phyloP scores from a whole-genome alignment of 768 basidiomycete genomes.

The Albatrellus ellisii region DNA sequence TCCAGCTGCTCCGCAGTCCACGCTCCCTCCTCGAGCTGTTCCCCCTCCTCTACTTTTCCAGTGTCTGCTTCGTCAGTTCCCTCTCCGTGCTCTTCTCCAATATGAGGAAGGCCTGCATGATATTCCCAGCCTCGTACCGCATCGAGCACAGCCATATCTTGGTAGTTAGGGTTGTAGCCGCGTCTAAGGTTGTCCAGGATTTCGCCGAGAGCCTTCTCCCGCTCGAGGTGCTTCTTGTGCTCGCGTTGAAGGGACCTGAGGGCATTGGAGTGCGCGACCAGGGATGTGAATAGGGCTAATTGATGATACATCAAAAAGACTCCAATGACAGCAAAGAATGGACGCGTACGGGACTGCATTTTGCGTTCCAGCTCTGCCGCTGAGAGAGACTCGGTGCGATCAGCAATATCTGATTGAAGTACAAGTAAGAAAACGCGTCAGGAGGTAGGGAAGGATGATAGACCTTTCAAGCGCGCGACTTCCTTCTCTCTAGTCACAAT shows the following conservation, averaged over 20 bases:
- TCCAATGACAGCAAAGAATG: not conserved
- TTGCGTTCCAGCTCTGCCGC: conserved; percentile 74
- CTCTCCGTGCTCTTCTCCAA: conserved; percentile 47
- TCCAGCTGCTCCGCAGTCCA: conserved; percentile 52
- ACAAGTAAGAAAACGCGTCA: not conserved
- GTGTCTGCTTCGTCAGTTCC: conserved; percentile 22
- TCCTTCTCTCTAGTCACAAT: conserved; percentile 56
- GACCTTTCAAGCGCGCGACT: conserved; percentile 62
- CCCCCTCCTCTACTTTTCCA: conserved; percentile 12
- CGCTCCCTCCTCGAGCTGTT: conserved; percentile 41
- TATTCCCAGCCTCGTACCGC: conserved; percentile 92
- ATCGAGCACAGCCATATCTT: conserved; percentile 97
- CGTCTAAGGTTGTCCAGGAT: conserved; percentile 71
- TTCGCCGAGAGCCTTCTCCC: conserved; percentile 66
- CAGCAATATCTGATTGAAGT: conserved; percentile 49
- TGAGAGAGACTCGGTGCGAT: conserved; percentile 65
- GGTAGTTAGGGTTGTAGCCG: conserved; percentile 96
- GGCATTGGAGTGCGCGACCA: conserved; percentile 60
- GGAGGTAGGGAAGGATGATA: not conserved
- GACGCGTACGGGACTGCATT: conserved; percentile 68
- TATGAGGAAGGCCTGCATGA: conserved; percentile 54
- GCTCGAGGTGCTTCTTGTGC: conserved; percentile 58
- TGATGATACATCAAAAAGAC: not conserved
- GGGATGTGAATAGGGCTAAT: conserved; percentile 65
- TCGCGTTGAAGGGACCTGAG: conserved; percentile 67